Evolutionary conservation across 2,329 filamentous ascomycete species (phyloP), one percentile per base, ranked within the genome.

Genomic region (Macrophomina tecta): DNA sequence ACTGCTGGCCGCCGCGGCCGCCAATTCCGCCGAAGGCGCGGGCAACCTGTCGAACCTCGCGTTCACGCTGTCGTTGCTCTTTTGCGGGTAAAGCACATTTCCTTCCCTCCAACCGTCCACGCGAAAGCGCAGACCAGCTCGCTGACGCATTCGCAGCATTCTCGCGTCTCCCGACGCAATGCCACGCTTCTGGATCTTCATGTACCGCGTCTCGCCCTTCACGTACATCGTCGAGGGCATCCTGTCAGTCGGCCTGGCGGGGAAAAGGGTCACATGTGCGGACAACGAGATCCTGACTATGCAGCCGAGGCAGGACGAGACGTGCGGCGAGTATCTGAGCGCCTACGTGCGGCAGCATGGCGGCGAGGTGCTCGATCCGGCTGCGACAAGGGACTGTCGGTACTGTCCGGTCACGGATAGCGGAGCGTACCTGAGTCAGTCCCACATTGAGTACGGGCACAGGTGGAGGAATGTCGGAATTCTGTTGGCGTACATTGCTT

Each of bases 121-220:
- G 7, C 2, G 23, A 2, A 40, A 40, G 38, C 14, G 38, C 38
- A 14, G 38, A 40, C 23, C 23, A 23, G 23, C 23, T 40, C 14
- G 14, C 38, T 40, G 14, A 64, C 18, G 7, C 42, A 9, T 28
- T 68, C 77, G 78, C 68, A 81, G 88, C 82, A 88, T 93, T 58
- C 83, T 94, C 68, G 87, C 87, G 48, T 80, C 80, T 5, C 88
- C 89, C 0, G 76, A 79, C 9, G 77, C 79, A 2, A 83, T 93
- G 23, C 90, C 90, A 0, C 81, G 85, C 3, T 92, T 93, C 82
- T 93, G 90, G 90, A 87, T 88, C 69, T 91, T 91, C 82, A 90
- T 92, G 88, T 93, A 93, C 77, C 86, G 89, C 45, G 80, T 91
- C 55, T 92, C 89, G 0, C 91, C 92, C 0, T 89, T 95, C 71